A percentile compares a stretch with the other conserved stretches of the same genome.
Conservation (phyloP, 768 basidiomycete species). For the Boletales sp. region DNA sequence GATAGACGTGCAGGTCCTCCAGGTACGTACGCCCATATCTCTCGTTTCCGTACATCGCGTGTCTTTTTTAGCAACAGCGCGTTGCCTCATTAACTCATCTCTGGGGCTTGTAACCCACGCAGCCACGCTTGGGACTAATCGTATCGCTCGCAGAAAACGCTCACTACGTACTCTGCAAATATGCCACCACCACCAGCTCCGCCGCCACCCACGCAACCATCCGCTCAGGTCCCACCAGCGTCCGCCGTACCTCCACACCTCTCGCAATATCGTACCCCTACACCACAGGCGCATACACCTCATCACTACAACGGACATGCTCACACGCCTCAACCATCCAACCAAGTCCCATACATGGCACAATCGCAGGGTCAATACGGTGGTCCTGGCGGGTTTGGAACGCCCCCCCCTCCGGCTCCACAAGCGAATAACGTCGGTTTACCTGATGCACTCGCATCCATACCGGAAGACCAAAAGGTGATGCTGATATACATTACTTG, state of each 20-base stretch:
- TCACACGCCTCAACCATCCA: constrained; percentile 26
- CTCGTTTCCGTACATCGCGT: neutral
- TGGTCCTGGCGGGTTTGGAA: constrained; percentile 15
- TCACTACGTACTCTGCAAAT: constrained; percentile 47
- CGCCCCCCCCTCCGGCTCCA: constrained; percentile 18
- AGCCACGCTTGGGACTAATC: neutral
- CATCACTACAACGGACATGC: constrained; percentile 28
- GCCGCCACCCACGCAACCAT: constrained; percentile 17
- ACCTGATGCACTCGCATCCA: constrained; percentile 53
- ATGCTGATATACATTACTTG: constrained; percentile 9
- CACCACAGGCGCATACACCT: constrained; percentile 30
- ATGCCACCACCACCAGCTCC: constrained; percentile 17
- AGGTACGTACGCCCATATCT: constrained; percentile 39
- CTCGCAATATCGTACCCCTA: constrained; percentile 33
- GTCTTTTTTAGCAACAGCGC: neutral
- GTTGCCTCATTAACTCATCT: neutral
- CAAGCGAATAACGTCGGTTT: constrained; percentile 26
- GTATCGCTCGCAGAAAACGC: constrained; percentile 47
- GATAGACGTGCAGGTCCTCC: constrained; percentile 70
- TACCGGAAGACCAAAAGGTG: constrained; percentile 72
- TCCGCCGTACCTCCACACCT: constrained; percentile 48
- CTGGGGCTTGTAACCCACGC: neutral
- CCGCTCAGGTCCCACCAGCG: constrained; percentile 26
- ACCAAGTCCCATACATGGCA: constrained; percentile 14
- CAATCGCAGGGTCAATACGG: constrained; percentile 20